Evolutionary conservation across 352 stramenopile genomes (phyloP), one percentile per base, ranked within the genome.

Genomic region (Blastocystis sp.): DNA sequence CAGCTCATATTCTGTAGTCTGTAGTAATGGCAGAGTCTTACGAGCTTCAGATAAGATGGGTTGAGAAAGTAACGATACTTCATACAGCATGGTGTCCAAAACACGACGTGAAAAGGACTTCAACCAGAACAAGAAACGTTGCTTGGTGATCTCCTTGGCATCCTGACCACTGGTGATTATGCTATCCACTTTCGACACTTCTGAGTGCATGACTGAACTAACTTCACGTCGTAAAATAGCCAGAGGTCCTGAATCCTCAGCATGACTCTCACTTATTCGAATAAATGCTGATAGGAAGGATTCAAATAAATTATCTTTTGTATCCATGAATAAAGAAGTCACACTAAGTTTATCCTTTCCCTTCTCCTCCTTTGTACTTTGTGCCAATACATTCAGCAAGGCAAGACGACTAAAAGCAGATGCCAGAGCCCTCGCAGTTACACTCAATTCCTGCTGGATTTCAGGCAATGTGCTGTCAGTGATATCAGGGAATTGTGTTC

Each of bases 271-370:
- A 30, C 53, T 24, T 1, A 42, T 44, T 22, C 57, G 35, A 24
- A 89, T 59, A 33, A 89, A 89, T 2, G 78, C 78, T 13, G 60
- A 66, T 19, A 89, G 30, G 66, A 89, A 89, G 24, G 48, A 76
- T 30, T 79, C 53, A 53, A 89, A 89, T 2, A 79, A 42, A 78
- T 89, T 51, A 42, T 62, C 78, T 22, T 44, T 48, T 22, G 40
- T 19, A 40, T 89, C 60, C 78, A 89, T 54, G 66, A 89, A 89
- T 22, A 89, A 33, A 3, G 60, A 76, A 19, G 37, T 62, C n/a
- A 70, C 69, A 53, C 54, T 89, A 11, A 89, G n/a, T 42, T 89
- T 89, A 48, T 88, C 77, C 30, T 88, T 22, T 1, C 13, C 37
- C 3, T 54, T 22, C 15, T 89, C 42, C 9, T 88, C 58, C 15